Base-by-base conservation (phyloP, 2,329 filamentous ascomycete genomes). In the Colletotrichum neosansevieriae region DNA sequence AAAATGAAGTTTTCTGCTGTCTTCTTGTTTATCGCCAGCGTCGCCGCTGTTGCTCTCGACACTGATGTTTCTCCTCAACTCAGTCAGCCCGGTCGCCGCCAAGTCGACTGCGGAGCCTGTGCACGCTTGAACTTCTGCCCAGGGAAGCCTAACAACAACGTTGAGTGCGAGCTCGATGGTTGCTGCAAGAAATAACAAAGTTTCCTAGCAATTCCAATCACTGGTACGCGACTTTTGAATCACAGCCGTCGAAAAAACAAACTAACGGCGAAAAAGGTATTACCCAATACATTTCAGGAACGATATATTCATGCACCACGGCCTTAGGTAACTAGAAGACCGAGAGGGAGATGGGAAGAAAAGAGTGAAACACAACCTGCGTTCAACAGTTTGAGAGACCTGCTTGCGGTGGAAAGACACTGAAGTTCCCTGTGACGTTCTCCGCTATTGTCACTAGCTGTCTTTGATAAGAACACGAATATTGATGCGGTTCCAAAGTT, bases 1-100 rank as follows among this genome's bases (percentile, higher is more conserved):
- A 67, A 64, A 67, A 67, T 67, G 60, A 67, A 58, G 44, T 54
- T 67, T 38, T 58, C 38, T 45, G 21, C 60, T 3, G 38, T 67
- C 36, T n/a, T 64, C 51, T 12, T 67, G 12, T 64, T 67, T 12
- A 45, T 58, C 13, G 60, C 65, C 7, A 64, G 53, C n/a, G 59
- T 67, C 29, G 65, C 51, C 21, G 65, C 65, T 21, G 65, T 67
- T 7, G 65, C 65, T 3, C 36, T 67, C 12, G 53, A 64, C 38
- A 67, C 60, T 17, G 38, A 58, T 3, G 60, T 67, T 9, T 17
- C 60, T 12, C 53, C 60, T 11, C n/a, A 57, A 4, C 65, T 67
- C 47, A 58, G 54, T 53, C 44, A 58, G 47, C 65, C 65, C 2
- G 65, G 65, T 32, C 65, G 65, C 12, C 65, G 65, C 5, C 59